phyloP scores from a whole-genome alignment of 2,329 filamentous ascomycete species.

The Ambrosiella cleistominuta region DNA sequence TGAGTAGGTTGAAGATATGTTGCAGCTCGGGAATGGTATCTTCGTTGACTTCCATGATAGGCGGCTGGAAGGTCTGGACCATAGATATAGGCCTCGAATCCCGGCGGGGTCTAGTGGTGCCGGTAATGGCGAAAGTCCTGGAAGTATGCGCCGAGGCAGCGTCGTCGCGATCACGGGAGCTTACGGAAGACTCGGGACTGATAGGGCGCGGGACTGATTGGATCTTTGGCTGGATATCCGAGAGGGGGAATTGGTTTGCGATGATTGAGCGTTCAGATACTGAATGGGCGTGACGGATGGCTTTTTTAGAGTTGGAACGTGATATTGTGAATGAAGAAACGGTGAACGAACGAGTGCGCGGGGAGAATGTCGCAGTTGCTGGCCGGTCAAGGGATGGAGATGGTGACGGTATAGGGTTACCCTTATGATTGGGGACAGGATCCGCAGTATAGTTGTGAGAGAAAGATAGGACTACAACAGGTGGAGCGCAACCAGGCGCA shows the following conservation, averaged over 20 bases:
- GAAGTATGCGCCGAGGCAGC: slow-evolving; percentile 15
- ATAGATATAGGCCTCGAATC: slow-evolving; percentile 65
- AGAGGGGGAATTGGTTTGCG: slow-evolving; percentile 1
- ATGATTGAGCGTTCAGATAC: not conserved
- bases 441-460: slow-evolving; percentile 50
- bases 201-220: slow-evolving; percentile 6
- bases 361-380: slow-evolving; percentile 28
- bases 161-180: slow-evolving; percentile 4
- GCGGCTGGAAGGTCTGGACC: slow-evolving; percentile 69
- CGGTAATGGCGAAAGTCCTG: slow-evolving; percentile 14
- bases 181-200: slow-evolving; percentile 7
- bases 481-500: slow-evolving; percentile 6
- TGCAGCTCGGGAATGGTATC: slow-evolving; percentile 85
- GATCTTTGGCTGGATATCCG: slow-evolving; percentile 4
- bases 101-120: slow-evolving; percentile 27
- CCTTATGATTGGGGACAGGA: slow-evolving; percentile 22
- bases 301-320: slow-evolving; percentile 2
- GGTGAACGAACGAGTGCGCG: slow-evolving; percentile 18
- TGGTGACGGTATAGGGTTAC: slow-evolving; percentile 26
- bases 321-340: slow-evolving; percentile 15
- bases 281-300: not conserved
- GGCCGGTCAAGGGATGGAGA: slow-evolving; percentile 26
- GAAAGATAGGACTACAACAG: slow-evolving; percentile 61
- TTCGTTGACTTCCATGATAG: slow-evolving; percentile 65
- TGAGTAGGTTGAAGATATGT: slow-evolving; percentile 85